phyloP scores from a whole-genome alignment of 179 eudicot species.

The Monotropa hypopitys region DNA sequence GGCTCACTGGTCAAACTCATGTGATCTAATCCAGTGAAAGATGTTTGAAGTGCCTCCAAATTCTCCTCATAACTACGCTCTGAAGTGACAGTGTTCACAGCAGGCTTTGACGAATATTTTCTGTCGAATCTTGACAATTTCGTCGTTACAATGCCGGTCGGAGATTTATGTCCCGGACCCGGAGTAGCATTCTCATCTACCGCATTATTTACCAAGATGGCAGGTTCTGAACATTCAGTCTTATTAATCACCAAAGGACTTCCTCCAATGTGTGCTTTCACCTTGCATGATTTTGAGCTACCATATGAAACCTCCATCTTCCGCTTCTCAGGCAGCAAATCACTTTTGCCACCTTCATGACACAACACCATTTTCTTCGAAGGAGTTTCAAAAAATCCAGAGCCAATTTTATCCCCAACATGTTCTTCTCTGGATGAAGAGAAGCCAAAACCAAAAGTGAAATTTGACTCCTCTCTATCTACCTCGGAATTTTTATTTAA shows the following conservation, averaged over 20 bases:
- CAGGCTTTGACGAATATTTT: slow-evolving; percentile 8
- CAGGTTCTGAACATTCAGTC: slow-evolving; percentile 21
- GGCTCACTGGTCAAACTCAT: slow-evolving; percentile 7
- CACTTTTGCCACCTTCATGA: slow-evolving; percentile 17
- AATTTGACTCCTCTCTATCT: slow-evolving; percentile 8
- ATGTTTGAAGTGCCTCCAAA: slow-evolving; percentile 6
- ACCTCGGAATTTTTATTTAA: slow-evolving; percentile 13
- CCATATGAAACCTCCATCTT: slow-evolving; percentile 23
- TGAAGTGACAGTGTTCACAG: slow-evolving; percentile 18
- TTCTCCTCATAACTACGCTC: slow-evolving; percentile 20
- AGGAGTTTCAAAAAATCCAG: slow-evolving; percentile 17
- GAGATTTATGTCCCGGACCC: slow-evolving; percentile 9
- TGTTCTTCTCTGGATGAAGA: slow-evolving; percentile 15
- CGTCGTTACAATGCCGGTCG: slow-evolving; percentile 9
- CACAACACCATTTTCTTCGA: not conserved
- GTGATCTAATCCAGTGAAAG: slow-evolving; percentile 1
- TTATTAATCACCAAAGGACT: slow-evolving; percentile 15
- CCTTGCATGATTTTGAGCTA: slow-evolving; percentile 33
- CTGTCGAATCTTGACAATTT: slow-evolving; percentile 7
- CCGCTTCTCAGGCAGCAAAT: slow-evolving; percentile 29
- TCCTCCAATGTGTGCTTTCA: not conserved
- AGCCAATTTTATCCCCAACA: slow-evolving; percentile 14
- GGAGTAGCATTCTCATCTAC: slow-evolving; percentile 13
- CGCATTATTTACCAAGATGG: slow-evolving; percentile 13
- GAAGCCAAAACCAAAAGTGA: slow-evolving; percentile 11